These are phyloP conservation scores for Rhodotorula sp. DNA, from an alignment of 1,284 basidiomycete species.

Conservation along the genomic window DNA sequence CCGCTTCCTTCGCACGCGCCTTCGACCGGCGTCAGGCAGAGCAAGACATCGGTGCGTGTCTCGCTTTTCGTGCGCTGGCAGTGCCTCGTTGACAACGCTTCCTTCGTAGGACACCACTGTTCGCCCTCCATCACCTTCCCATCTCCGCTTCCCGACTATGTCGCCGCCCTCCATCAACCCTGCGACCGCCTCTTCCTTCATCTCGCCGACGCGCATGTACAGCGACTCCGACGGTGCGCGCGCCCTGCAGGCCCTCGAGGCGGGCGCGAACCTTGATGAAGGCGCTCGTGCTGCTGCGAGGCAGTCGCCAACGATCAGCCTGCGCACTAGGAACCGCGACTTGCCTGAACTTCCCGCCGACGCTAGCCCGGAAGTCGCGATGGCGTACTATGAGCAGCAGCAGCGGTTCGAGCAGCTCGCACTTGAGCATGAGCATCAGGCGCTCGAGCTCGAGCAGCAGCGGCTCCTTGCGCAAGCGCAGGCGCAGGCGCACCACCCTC, in stretches of 20 bases:
- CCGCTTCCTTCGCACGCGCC: background rate
- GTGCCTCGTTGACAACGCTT: background rate
- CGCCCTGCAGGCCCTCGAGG: constrained; percentile 13
- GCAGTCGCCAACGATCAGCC: background rate
- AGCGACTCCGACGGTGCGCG: constrained; percentile 3
- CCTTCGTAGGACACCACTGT: constrained; percentile 13
- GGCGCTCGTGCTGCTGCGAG: background rate
- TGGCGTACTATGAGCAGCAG: background rate
- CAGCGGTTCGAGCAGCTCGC: background rate
- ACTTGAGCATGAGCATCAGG: background rate
- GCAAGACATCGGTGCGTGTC: constrained; percentile 3
- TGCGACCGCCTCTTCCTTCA: constrained; percentile 5
- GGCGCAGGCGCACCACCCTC: too few relatives aligned
- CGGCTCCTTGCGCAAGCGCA: too few relatives aligned
- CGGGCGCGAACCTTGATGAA: constrained; percentile 23
- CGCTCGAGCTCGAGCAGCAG: background rate
- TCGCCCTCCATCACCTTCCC: background rate
- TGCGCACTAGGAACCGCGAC: background rate
- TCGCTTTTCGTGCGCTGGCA: background rate
- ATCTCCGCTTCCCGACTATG: constrained; percentile 8
- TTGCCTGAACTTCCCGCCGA: background rate
- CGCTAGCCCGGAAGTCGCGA: background rate
- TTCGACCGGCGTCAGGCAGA: background rate
- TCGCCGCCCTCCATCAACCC: constrained; percentile 7
- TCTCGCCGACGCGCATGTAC: constrained; percentile 18